These are phyloP conservation scores for Xylaria sp. DNA, from an alignment of 2,329 filamentous ascomycete species.

Conservation along the genomic window DNA sequence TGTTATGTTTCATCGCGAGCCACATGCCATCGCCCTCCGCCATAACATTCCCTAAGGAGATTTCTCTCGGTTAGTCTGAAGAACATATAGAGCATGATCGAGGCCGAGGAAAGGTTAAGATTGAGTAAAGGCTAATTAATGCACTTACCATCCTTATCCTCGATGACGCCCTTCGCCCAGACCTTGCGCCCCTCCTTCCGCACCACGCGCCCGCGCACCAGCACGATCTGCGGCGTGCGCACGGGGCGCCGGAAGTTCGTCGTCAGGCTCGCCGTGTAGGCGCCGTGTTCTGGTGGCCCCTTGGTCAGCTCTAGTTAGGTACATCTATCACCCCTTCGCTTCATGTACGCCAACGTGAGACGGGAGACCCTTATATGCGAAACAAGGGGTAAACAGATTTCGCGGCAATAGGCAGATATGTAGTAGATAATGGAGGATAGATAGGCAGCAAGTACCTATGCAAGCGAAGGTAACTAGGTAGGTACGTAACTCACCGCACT, in stretches of 20 bases:
- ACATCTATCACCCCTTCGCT: too few species aligned
- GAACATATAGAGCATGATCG: neutral
- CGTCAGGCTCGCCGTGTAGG: slow-evolving; percentile 33
- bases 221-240: slow-evolving; percentile 29
- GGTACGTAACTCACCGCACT: slow-evolving; percentile 23
- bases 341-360: too few species aligned
- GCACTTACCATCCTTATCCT: slow-evolving; percentile 33
- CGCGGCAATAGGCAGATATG: too few species aligned
- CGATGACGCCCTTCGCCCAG: slow-evolving; percentile 28
- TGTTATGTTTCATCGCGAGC: slow-evolving; percentile 20
- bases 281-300: slow-evolving; percentile 24
- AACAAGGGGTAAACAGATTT: too few species aligned
- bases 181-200: slow-evolving; percentile 34
- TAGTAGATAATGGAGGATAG: neutral
- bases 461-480: neutral
- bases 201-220: slow-evolving; percentile 31
- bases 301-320: neutral
- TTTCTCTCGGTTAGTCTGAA: slow-evolving; percentile 1
- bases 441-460: neutral
- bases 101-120: neutral
- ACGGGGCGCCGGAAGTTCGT: slow-evolving; percentile 32
- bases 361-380: too few species aligned
- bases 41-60: slow-evolving; percentile 25
- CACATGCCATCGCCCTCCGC: slow-evolving; percentile 27
- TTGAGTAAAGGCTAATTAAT: too few species aligned